Evolutionary conservation across 2,329 filamentous ascomycete genomes (phyloP).

Genomic region (Fusarium coicis): DNA sequence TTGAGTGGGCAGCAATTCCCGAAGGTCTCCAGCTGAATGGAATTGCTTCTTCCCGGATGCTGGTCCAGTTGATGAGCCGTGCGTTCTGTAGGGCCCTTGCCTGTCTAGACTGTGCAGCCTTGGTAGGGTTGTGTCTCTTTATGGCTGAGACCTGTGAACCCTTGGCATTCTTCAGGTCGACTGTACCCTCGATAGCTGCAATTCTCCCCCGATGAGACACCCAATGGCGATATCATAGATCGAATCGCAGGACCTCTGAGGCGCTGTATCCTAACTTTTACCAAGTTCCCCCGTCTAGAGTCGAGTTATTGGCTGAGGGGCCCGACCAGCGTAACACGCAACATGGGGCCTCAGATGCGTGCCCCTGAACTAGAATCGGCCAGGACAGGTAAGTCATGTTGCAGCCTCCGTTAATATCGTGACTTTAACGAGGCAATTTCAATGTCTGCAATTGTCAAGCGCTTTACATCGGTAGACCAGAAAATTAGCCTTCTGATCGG

Average conservation of each 20-base stretch:
- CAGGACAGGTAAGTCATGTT: background rate
- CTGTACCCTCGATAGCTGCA: background rate
- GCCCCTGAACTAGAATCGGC: slow-evolving; percentile 37
- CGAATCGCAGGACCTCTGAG: slow-evolving; percentile 21
- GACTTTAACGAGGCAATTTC: slow-evolving; percentile 29
- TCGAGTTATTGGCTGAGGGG: slow-evolving; percentile 13
- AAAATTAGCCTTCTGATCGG: slow-evolving; percentile 31
- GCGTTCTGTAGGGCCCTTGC: slow-evolving; percentile 5
- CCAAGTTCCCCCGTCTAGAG: background rate
- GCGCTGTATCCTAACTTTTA: background rate
- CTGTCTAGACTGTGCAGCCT: background rate
- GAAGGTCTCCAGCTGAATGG: slow-evolving; percentile 9
- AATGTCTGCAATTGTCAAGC: slow-evolving; percentile 9
- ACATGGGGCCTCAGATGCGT: slow-evolving; percentile 32
- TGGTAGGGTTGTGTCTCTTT: background rate
- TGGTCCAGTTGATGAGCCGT: slow-evolving; percentile 30
- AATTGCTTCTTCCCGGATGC: slow-evolving; percentile 8
- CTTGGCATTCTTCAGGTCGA: slow-evolving; percentile 9
- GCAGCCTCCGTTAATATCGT: background rate
- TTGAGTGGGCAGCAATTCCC: slow-evolving; percentile 23
- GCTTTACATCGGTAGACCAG: slow-evolving; percentile 32
- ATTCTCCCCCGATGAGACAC: slow-evolving; percentile 2
- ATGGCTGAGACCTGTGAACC: slow-evolving; percentile 1
- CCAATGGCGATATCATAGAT: slow-evolving; percentile 9
- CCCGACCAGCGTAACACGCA: slow-evolving; percentile 21